These are phyloP conservation scores for Mediolabrus comicus DNA, from an alignment of 108 stramenopile genomes.

Conservation along the genomic window DNA sequence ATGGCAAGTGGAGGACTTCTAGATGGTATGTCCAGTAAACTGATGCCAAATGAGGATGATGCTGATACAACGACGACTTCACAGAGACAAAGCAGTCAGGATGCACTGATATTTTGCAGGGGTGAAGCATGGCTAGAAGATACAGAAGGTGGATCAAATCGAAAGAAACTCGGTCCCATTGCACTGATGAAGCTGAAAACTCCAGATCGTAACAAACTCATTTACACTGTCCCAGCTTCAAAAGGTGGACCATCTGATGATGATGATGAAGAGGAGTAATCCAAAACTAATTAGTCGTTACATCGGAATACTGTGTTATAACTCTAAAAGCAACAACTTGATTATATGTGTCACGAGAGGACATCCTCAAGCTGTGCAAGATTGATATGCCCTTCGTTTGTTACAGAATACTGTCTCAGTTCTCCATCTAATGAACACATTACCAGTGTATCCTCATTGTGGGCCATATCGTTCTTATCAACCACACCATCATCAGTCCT, in stretches of 20 bases:
- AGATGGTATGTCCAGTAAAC: constrained; percentile 30
- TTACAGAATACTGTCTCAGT: constrained; percentile 36
- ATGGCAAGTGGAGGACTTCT: constrained; percentile 24
- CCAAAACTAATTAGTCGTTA: background rate
- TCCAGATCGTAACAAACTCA: constrained; percentile 31
- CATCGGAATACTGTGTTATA: background rate
- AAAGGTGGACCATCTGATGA: background rate
- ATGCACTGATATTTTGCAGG: constrained; percentile 35
- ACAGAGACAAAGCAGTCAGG: constrained; percentile 7
- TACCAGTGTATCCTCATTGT: constrained; percentile 18
- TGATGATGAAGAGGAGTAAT: constrained; percentile 2
- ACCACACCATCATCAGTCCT: background rate
- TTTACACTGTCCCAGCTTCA: constrained; percentile 40
- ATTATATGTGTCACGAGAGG: background rate
- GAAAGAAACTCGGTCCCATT: constrained; percentile 66
- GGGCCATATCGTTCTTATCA: background rate
- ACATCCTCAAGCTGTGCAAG: constrained; percentile 36
- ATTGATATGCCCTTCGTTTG: constrained; percentile 3
- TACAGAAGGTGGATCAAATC: constrained; percentile 55
- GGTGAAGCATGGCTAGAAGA: constrained; percentile 70
- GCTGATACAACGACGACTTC: background rate
- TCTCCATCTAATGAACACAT: constrained; percentile 32
- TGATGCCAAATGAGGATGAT: constrained; percentile 15
- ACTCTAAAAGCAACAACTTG: background rate
- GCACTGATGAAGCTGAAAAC: constrained; percentile 61